phyloP scores from a whole-genome alignment of 768 basidiomycete species.

The Lentinus brumalis region DNA sequence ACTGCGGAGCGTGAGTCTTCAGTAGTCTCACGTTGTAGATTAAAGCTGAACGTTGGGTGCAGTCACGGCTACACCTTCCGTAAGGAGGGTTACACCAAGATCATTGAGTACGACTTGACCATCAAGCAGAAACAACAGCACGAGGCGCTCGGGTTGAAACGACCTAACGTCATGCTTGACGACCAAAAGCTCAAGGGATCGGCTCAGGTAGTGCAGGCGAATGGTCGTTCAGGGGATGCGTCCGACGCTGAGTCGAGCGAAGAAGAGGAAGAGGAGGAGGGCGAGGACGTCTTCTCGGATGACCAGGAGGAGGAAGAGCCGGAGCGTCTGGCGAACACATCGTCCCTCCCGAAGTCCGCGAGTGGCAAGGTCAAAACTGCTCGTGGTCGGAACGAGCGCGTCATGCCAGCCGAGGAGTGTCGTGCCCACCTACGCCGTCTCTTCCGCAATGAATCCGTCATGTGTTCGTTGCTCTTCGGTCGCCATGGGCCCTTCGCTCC shows the following conservation, averaged over 20 bases:
- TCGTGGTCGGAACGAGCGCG: constrained; percentile 86
- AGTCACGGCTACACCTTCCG: constrained; percentile 86
- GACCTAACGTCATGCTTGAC: constrained; percentile 75
- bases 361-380: constrained; percentile 76
- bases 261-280: constrained; percentile 50
- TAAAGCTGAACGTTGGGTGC: constrained; percentile 12
- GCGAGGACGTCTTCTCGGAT: constrained; percentile 51
- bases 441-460: constrained; percentile 78
- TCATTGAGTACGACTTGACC: constrained; percentile 91
- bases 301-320: constrained; percentile 46
- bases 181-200: constrained; percentile 34
- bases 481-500: constrained; percentile 85
- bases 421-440: constrained; percentile 90
- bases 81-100: constrained; percentile 91
- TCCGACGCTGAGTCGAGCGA: constrained; percentile 52
- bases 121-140: constrained; percentile 72
- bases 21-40: constrained; percentile 3
- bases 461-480: constrained; percentile 88
- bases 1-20: constrained; percentile 70
- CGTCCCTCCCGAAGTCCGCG: constrained; percentile 63
- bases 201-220: neutral
- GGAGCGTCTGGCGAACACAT: constrained; percentile 12
- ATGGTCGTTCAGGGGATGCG: constrained; percentile 33
- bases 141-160: constrained; percentile 51
- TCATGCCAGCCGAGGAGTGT: constrained; percentile 89